Percentiles rank a stretch among this genome's conserved stretches.
Evolutionary conservation across 1,139 yeast species (phyloP).

Genomic region (Magnusiomyces suaveolens): DNA sequence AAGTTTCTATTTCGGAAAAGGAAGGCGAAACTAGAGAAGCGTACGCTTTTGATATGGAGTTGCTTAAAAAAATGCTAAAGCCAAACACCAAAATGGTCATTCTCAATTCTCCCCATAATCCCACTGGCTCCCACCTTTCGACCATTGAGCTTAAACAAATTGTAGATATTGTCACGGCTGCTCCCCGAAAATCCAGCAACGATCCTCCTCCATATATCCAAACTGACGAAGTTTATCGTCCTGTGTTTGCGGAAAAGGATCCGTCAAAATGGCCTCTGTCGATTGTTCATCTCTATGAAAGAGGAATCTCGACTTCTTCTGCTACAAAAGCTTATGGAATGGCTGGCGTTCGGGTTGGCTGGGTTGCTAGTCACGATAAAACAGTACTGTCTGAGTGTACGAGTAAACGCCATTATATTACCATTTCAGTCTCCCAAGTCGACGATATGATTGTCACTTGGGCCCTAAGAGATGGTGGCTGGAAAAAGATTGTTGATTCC

Average conservation of each 20-base stretch:
- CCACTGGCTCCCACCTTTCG: conserved; percentile 43
- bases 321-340: conserved; percentile 48
- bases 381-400: conserved; percentile 32
- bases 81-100: conserved; percentile 40
- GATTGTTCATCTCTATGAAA: conserved; percentile 38
- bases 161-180: conserved; percentile 33
- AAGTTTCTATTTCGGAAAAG: conserved; percentile 10
- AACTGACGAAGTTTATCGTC: conserved; percentile 51
- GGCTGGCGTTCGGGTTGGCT: conserved; percentile 49
- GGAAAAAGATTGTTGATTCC: conserved; percentile 30
- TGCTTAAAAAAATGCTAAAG: conserved; percentile 23
- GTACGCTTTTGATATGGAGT: conserved; percentile 32
- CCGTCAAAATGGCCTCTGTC: conserved; percentile 33
- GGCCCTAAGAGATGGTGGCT: conserved; percentile 34
- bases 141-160: conserved; percentile 32
- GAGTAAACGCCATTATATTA: conserved; percentile 44
- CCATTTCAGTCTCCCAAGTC: conserved; percentile 41
- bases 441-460: conserved; percentile 44
- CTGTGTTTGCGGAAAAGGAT: conserved; percentile 38
- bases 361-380: conserved; percentile 39
- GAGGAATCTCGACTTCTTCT: conserved; percentile 43
- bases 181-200: conserved; percentile 22
- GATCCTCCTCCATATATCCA: conserved; percentile 29
- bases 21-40: conserved; percentile 19
- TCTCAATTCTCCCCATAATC: conserved; percentile 49